Evolutionary conservation across 116 monocot species (phyloP), one percentile per base, ranked within the genome.

Genomic region (Papilionanthe hybrid): DNA sequence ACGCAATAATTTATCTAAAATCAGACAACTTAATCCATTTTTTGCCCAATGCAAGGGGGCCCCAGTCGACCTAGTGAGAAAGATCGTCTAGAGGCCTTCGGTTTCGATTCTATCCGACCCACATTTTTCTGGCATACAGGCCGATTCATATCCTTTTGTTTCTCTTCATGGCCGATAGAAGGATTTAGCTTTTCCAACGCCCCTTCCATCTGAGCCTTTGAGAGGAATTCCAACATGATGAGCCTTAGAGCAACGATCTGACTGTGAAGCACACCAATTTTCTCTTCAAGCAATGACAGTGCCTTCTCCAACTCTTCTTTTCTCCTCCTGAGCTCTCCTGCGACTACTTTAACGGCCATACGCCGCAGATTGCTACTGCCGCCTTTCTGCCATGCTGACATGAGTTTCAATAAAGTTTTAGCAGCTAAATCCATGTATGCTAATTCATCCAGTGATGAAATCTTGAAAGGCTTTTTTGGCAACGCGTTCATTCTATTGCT

Each of bases 231-330:
- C 45, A 86, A 72, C 2, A 86, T 73, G 32, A 15, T 45, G 30
- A 83, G 47, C 42, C 86, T 86, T 2, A 83, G 29, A 0, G 56
- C 55, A 25, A 83, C 55, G 0, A 86, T 27, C 5, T 80, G 56
- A 29, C 74, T 80, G 30, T 74, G 80, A 32, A 83, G 50, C 74
- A 81, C 83, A 27, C 57, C 83, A 72, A 80, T 78, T 71, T 77
- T 83, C 76, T 77, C 74, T 27, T 80, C 83, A 30, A 83, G 50
- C 25, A 30, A 43, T 43, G 60, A 4, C 72, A 83, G 27, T 4
- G 50, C 44, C 43, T 86, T 83, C 74, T 80, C 63, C 77, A 78
- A 80, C 41, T 32, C 53, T 41, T 83, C 72, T 72, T 67, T 77
- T 28, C 53, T 80, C 49, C 78, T 83, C 60, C 58, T 25, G 32